These are phyloP conservation scores for Talaromyces stipitatus DNA, from an alignment of 495 filamentous ascomycete species.

Conservation along the genomic window DNA sequence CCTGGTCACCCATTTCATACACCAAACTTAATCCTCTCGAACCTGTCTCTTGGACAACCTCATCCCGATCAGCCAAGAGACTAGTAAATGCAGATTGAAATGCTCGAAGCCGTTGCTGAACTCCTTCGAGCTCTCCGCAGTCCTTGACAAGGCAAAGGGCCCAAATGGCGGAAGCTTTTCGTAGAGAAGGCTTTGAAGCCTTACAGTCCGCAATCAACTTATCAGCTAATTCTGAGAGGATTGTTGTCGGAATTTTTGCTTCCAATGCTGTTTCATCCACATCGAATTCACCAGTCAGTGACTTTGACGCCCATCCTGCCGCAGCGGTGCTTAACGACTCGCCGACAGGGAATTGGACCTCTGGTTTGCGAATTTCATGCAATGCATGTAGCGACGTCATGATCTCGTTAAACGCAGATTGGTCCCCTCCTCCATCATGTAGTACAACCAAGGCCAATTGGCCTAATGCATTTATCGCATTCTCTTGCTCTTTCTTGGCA, in stretches of 20 bases:
- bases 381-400: conserved; percentile 59
- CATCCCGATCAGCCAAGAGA: conserved; percentile 80
- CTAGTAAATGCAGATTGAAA: conserved; percentile 83
- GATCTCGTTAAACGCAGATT: conserved; percentile 31
- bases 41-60: conserved; percentile 91
- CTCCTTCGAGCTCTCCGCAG: conserved; percentile 64
- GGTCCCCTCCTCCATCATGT: conserved; percentile 20
- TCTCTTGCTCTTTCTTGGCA: conserved; percentile 75
- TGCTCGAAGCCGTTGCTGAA: conserved; percentile 64
- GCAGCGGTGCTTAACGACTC: conserved; percentile 73
- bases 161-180: conserved; percentile 89
- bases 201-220: conserved; percentile 67
- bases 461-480: conserved; percentile 69
- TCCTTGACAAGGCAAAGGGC: conserved; percentile 87
- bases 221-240: conserved; percentile 50
- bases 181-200: conserved; percentile 74
- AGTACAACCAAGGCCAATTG: conserved; percentile 49
- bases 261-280: conserved; percentile 42
- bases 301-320: conserved; percentile 69
- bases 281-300: conserved; percentile 52
- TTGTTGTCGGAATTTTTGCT: conserved; percentile 34
- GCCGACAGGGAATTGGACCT: conserved; percentile 81
- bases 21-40: conserved; percentile 83
- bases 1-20: conserved; percentile 81
- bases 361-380: conserved; percentile 74